These are phyloP conservation scores for Amanita jacksonii DNA, from an alignment of 768 basidiomycete species.

Conservation along the genomic window DNA sequence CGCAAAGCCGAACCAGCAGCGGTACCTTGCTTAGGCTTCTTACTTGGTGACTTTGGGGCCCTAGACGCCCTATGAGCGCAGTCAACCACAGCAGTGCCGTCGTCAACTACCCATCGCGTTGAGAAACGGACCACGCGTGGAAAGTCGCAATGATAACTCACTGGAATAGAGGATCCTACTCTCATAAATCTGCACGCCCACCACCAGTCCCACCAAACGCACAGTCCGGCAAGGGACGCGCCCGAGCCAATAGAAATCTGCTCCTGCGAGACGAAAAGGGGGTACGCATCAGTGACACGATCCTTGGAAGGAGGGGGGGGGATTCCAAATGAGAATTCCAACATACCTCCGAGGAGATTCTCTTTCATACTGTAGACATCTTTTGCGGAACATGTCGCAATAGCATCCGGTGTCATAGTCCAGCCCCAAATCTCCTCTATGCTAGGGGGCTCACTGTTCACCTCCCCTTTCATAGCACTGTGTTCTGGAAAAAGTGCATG, in stretches of 20 bases:
- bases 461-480: background rate
- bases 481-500: background rate
- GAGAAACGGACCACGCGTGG: background rate
- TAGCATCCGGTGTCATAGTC: slow-evolving; percentile 46
- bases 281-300: too few relatives aligned
- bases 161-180: slow-evolving; percentile 50
- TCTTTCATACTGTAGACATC: slow-evolving; percentile 42
- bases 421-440: slow-evolving; percentile 35
- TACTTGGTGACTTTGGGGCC: slow-evolving; percentile 15
- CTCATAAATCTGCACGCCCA: slow-evolving; percentile 54
- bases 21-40: slow-evolving; percentile 11
- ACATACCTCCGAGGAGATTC: slow-evolving; percentile 21
- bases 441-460: background rate
- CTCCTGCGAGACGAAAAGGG: slow-evolving; percentile 24
- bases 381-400: slow-evolving; percentile 44
- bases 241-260: slow-evolving; percentile 65
- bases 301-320: too few relatives aligned
- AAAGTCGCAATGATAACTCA: slow-evolving; percentile 18
- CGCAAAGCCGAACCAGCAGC: slow-evolving; percentile 6
- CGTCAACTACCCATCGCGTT: slow-evolving; percentile 49
- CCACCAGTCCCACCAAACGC: slow-evolving; percentile 50
- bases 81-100: slow-evolving; percentile 66
- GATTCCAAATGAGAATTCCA: background rate
- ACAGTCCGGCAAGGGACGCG: slow-evolving; percentile 61
- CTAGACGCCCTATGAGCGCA: slow-evolving; percentile 37